Evolutionary conservation across 306 rosid genomes (phyloP).

Genomic region (Malus orientalis): DNA sequence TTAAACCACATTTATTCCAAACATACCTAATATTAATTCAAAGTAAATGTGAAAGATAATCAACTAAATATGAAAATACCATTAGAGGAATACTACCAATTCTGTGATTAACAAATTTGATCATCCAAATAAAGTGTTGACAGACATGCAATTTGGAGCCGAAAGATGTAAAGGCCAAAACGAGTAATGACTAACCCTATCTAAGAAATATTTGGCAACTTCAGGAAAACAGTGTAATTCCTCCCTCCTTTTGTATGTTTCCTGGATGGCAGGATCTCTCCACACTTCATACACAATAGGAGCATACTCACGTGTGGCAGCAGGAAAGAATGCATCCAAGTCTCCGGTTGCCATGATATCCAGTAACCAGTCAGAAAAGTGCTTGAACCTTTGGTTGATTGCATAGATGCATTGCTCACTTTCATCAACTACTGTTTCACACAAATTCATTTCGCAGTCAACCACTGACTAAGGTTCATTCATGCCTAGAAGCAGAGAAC

Average conservation of each 20-base stretch:
- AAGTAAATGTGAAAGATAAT: not conserved
- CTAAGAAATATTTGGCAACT: slow-evolving; percentile 77
- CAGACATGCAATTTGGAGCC: not conserved
- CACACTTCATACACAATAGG: slow-evolving; percentile 81
- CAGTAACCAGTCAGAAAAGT: slow-evolving; percentile 87
- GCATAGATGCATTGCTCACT: slow-evolving; percentile 50
- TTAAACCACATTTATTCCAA: no score
- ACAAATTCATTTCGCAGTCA: slow-evolving; percentile 25
- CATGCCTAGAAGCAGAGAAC: slow-evolving; percentile 13
- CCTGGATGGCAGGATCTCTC: slow-evolving; percentile 85
- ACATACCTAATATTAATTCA: not conserved
- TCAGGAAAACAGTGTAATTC: slow-evolving; percentile 81
- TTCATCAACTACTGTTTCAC: slow-evolving; percentile 46
- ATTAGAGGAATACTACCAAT: not conserved
- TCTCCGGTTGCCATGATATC: slow-evolving; percentile 87
- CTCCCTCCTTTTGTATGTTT: slow-evolving; percentile 74
- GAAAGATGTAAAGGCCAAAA: not conserved
- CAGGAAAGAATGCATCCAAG: slow-evolving; percentile 85
- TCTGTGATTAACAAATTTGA: not conserved
- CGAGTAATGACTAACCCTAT: slow-evolving; percentile 49
- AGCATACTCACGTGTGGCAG: slow-evolving; percentile 96
- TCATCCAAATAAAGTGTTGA: not conserved
- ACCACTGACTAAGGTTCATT: slow-evolving; percentile 13
- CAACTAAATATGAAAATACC: not conserved
- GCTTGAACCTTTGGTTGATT: slow-evolving; percentile 73